These are phyloP conservation scores for Porogramme epimiltina DNA, from an alignment of 1,284 basidiomycete genomes.

Conservation along the genomic window DNA sequence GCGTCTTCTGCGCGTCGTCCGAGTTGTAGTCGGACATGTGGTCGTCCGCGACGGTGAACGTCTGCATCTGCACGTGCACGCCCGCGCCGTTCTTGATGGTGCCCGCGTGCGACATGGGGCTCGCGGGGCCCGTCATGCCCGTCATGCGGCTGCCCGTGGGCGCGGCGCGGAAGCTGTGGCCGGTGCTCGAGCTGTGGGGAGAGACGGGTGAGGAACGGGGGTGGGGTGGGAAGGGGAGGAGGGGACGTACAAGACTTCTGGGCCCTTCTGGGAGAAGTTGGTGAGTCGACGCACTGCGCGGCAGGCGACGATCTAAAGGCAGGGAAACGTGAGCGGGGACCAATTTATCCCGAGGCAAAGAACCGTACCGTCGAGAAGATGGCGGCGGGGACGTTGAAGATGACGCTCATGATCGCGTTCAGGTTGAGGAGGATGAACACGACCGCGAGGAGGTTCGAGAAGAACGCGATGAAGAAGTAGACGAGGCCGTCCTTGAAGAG, in stretches of 20 bases:
- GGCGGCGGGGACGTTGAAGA: constrained; percentile 37
- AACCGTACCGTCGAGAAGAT: constrained; percentile 35
- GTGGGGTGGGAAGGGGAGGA: not conserved
- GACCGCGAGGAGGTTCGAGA: constrained; percentile 33
- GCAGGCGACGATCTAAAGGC: constrained; percentile 13
- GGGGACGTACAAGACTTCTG: constrained; percentile 59
- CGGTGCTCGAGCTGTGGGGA: constrained; percentile 34
- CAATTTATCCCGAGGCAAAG: not conserved
- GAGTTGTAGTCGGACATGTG: constrained; percentile 20
- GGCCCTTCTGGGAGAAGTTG: constrained; percentile 52
- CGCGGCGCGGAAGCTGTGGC: constrained; percentile 25
- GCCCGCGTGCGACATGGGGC: constrained; percentile 18
- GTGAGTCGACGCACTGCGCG: constrained; percentile 60
- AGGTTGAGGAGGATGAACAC: constrained; percentile 36
- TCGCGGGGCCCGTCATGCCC: not conserved
- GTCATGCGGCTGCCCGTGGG: constrained; percentile 6
- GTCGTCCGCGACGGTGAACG: constrained; percentile 31
- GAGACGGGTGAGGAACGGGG: constrained; percentile 29
- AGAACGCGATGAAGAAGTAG: constrained; percentile 36
- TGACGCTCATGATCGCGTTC: constrained; percentile 36
- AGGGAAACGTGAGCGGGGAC: not conserved
- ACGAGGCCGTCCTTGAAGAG: constrained; percentile 35
- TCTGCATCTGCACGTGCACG: constrained; percentile 47
- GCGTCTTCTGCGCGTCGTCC: constrained; percentile 45
- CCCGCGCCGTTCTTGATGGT: constrained; percentile 33